Evolutionary conservation across 2,329 filamentous ascomycete genomes (phyloP).

Genomic region (Fusarium paranaense): DNA sequence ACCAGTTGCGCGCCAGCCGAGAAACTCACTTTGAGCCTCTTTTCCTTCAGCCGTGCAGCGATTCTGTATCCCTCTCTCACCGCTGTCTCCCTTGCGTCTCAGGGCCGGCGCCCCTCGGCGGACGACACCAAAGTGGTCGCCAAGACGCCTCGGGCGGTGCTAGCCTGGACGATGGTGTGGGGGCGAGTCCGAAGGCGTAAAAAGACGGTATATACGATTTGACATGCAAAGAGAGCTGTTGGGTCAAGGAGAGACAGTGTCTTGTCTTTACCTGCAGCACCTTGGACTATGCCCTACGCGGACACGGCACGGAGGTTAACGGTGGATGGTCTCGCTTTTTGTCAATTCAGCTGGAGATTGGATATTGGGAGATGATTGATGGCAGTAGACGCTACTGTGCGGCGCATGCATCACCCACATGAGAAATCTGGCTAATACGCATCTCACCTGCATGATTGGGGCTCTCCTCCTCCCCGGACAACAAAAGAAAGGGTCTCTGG

Average conservation of each 20-base stretch:
- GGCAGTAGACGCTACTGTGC: slow-evolving; percentile 21
- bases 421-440: slow-evolving; percentile 6
- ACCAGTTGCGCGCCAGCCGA: slow-evolving; percentile 24
- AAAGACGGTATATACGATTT: background rate
- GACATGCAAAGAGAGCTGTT: background rate
- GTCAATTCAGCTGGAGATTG: slow-evolving; percentile 21
- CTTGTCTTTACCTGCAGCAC: background rate
- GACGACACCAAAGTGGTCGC: slow-evolving; percentile 1
- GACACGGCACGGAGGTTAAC: background rate
- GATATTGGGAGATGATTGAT: slow-evolving; percentile 18
- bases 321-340: slow-evolving; percentile 1
- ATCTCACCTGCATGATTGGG: slow-evolving; percentile 32
- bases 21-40: slow-evolving; percentile 17
- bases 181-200: background rate
- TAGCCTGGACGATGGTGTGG: slow-evolving; percentile 8
- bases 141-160: slow-evolving; percentile 22
- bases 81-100: slow-evolving; percentile 35
- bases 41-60: background rate
- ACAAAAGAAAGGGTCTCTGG: background rate
- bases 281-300: background rate
- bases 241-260: slow-evolving; percentile 1
- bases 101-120: slow-evolving; percentile 27
- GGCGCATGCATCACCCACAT: slow-evolving; percentile 35
- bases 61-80: slow-evolving; percentile 22
- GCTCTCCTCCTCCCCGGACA: slow-evolving; percentile 7